phyloP scores from a whole-genome alignment of 2,329 filamentous ascomycete species.

The Cladosporium phlei region DNA sequence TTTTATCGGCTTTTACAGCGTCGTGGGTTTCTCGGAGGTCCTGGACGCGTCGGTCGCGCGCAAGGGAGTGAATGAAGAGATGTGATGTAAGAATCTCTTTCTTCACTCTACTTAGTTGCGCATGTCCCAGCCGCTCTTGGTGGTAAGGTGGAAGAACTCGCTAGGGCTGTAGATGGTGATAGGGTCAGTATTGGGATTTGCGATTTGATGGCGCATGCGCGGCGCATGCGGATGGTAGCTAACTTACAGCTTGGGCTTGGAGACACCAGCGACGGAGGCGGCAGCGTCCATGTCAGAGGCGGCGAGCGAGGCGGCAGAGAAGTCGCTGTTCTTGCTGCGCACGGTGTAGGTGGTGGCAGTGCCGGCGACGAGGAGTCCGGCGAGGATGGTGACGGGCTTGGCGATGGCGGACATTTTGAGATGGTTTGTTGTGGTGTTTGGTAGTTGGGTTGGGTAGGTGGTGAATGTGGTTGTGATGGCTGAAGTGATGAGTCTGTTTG shows the following conservation, averaged over 20 bases:
- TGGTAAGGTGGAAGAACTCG: constrained; percentile 21
- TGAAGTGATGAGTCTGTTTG: background rate
- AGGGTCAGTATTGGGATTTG: background rate
- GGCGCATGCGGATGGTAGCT: too few relatives aligned
- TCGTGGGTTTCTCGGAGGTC: too few relatives aligned
- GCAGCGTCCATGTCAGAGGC: constrained; percentile 18
- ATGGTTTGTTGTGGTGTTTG: background rate
- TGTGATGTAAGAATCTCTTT: too few relatives aligned
- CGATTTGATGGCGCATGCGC: background rate
- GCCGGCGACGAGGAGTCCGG: constrained; percentile 17
- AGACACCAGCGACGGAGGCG: constrained; percentile 1
- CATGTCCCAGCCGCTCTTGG: constrained; percentile 10
- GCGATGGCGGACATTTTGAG: constrained; percentile 11
- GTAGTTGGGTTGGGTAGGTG: background rate
- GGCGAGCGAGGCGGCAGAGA: constrained; percentile 17
- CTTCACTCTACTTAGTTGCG: too few relatives aligned
- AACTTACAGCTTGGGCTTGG: constrained; percentile 17
- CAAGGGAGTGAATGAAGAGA: too few relatives aligned
- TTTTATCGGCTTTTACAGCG: too few relatives aligned
- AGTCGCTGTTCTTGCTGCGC: constrained; percentile 15
- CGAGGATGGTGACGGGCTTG: constrained; percentile 17
- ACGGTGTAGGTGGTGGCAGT: constrained; percentile 16
- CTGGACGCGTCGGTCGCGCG: too few relatives aligned
- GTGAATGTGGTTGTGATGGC: constrained; percentile 1
- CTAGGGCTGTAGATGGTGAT: constrained; percentile 14